These are phyloP conservation scores for Curvularia eragrostidis DNA, from an alignment of 2,329 filamentous ascomycete species.

Conservation along the genomic window DNA sequence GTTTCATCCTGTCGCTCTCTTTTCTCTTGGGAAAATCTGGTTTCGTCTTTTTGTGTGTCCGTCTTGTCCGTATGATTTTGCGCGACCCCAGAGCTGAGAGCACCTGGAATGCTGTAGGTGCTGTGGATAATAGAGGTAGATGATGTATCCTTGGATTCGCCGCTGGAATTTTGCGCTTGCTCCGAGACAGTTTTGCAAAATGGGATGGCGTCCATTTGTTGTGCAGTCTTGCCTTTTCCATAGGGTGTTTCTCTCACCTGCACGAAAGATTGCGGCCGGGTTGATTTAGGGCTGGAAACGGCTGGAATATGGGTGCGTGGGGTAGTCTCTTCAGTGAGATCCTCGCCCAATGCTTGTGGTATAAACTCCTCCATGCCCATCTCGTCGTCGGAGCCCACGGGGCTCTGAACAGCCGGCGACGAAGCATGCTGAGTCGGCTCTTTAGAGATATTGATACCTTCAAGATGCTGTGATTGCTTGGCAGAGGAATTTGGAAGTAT, in stretches of 20 bases:
- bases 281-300: not conserved
- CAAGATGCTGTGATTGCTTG: not conserved
- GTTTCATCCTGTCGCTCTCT: not conserved
- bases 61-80: not conserved
- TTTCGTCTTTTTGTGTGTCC: not conserved
- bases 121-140: constrained; percentile 36
- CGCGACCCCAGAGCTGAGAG: constrained; percentile 3
- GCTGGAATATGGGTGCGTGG: not conserved
- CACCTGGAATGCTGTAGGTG: constrained; percentile 32
- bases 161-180: constrained; percentile 22
- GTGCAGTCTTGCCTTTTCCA: constrained; percentile 23
- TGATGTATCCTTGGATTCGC: constrained; percentile 25
- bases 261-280: constrained; percentile 20
- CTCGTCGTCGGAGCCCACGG: constrained; percentile 32
- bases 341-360: constrained; percentile 41
- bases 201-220: constrained; percentile 4
- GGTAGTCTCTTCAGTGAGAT: constrained; percentile 7
- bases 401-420: constrained; percentile 14
- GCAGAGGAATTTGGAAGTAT: not conserved
- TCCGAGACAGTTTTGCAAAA: constrained; percentile 6
- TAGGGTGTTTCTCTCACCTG: constrained; percentile 44
- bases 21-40: not conserved
- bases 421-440: constrained; percentile 19
- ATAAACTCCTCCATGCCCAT: constrained; percentile 40
- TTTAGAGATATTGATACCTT: constrained; percentile 19